Conservation (phyloP, 805 yeast genomes). For the Pichia cephalocereana region DNA sequence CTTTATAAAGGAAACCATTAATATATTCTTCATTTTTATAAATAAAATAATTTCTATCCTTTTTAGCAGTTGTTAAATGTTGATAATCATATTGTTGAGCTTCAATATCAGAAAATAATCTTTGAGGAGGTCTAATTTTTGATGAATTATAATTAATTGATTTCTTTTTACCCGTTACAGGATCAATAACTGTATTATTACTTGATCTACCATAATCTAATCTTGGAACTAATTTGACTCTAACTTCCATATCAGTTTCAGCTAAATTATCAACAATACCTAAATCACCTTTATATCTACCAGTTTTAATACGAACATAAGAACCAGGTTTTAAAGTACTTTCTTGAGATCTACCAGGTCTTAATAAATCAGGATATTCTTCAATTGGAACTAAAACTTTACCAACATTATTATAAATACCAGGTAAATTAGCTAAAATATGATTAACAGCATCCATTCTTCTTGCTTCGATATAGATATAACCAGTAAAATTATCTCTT, state of each 20-base stretch:
- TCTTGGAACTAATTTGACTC: slow-evolving; percentile 87
- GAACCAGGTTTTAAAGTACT: slow-evolving; percentile 86
- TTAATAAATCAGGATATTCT: slow-evolving; percentile 86
- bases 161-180: slow-evolving; percentile 25
- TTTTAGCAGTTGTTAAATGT: slow-evolving; percentile 50
- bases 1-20: slow-evolving; percentile 82
- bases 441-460: slow-evolving; percentile 85
- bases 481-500: slow-evolving; percentile 86
- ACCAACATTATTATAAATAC: slow-evolving; percentile 50
- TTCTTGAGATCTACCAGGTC: slow-evolving; percentile 83
- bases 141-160: slow-evolving; percentile 42
- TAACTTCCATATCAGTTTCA: slow-evolving; percentile 93
- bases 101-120: slow-evolving; percentile 80
- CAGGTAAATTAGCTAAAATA: slow-evolving; percentile 84
- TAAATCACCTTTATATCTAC: slow-evolving; percentile 85
- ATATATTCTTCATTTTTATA: slow-evolving; percentile 84
- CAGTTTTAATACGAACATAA: slow-evolving; percentile 83
- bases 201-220: slow-evolving; percentile 71
- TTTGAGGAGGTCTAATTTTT: slow-evolving; percentile 72
- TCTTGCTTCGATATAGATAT: slow-evolving; percentile 90
- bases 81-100: slow-evolving; percentile 79
- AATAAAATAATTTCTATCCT: slow-evolving; percentile 51
- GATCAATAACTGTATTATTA: slow-evolving; percentile 17
- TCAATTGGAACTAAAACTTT: slow-evolving; percentile 88
- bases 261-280: slow-evolving; percentile 90